Percentiles rank a stretch among this genome's conserved stretches.
These are phyloP conservation scores for Citrus australasica DNA, from an alignment of 345 rosid species.

Conservation along the genomic window DNA sequence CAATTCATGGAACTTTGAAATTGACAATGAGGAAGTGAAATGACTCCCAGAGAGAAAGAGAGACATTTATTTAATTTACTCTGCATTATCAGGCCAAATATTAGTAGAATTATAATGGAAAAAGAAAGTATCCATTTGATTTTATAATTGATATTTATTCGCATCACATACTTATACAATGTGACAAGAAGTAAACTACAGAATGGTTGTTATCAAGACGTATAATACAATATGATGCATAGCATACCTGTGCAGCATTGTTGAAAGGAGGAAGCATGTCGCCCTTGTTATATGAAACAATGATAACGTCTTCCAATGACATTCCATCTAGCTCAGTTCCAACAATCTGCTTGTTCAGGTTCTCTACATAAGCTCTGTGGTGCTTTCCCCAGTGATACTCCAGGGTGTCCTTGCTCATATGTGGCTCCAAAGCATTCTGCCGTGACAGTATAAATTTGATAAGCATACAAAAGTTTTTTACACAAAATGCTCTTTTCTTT, in stretches of 20 bases:
- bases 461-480: neutral
- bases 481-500: neutral
- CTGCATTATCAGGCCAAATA: neutral
- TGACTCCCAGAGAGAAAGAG: neutral
- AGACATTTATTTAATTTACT: neutral
- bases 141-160: neutral
- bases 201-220: no score
- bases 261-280: constrained; percentile 82
- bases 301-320: constrained; percentile 60
- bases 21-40: neutral
- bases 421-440: constrained; percentile 88
- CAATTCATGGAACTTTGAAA: neutral
- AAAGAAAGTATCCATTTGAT: no score
- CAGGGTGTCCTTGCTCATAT: constrained; percentile 72
- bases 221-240: neutral
- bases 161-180: neutral
- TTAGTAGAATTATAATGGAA: neutral
- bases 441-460: neutral
- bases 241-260: constrained; percentile 85
- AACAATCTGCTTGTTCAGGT: constrained; percentile 72
- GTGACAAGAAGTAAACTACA: neutral
- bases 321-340: constrained; percentile 65
- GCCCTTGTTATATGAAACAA: constrained; percentile 66
- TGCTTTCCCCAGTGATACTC: constrained; percentile 97
- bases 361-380: constrained; percentile 80